Evolutionary conservation across 768 basidiomycete genomes (phyloP), one percentile per base, ranked within the genome.

Genomic region (Leccinum boreale): DNA sequence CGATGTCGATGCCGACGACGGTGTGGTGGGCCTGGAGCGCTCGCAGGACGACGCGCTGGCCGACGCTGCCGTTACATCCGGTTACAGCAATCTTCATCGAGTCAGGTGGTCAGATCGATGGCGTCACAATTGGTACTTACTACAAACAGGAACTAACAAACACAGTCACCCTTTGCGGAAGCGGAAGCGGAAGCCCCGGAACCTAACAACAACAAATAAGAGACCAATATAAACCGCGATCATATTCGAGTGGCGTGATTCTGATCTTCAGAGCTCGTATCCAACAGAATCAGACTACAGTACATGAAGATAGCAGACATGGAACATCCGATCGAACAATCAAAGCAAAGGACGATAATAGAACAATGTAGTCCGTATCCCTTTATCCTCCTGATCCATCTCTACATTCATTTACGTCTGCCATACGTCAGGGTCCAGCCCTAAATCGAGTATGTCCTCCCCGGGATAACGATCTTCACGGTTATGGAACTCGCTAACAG

Each of bases 51-150:
- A 85, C 78, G 19, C 77, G 78, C 63, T 68, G 75, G 31, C 85
- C 85, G 12, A 88, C 79, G 35, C 65, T 61, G 12, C 85, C 86
- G 60, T 81, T 84, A 67, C 81, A 84, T 36, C 86, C 85, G 35
- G 85, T 85, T 12, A 88, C 67, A 19, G 77, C 81, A 53, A 87
- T 74, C 62, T 77, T 84, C 82, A 83, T 83, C 48, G 3, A 12
- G 44, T 28, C 28, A 28, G 28, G 28, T 3, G 28, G 28, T 28
- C 28, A 28, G 28, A 28, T 28, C 28, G 28, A 28, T 28, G 28
- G 28, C 28, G 28, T 28, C 28, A 28, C 28, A 9, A 9, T 9
- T 28, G 28, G 28, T 28, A 28, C 28, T 28, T 28, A 28, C 28
- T 0, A 28, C 28, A 28, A 9, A 28, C 28, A 28, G 28, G 28